Base-by-base conservation (phyloP, 2,329 filamentous ascomycete species). In the Fusarium succisae region DNA sequence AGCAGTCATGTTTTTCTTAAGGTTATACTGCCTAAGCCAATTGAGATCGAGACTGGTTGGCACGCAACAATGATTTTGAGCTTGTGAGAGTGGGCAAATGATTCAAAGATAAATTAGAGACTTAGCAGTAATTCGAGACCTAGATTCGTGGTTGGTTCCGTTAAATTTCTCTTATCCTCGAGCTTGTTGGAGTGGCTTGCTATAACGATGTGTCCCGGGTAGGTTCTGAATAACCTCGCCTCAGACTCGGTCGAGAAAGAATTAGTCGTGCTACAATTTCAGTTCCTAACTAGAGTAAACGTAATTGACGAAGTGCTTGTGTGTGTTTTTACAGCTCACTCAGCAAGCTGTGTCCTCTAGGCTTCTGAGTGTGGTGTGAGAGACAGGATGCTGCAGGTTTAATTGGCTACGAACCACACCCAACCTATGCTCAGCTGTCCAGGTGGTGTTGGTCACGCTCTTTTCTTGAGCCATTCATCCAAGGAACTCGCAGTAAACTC, bases 171-270 rank as follows among this genome's bases (percentile, higher is more conserved):
- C 11, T 3, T 5, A 17, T 15, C 7, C 11, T 13, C 10, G 22
- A 13, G 14, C 20, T 4, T 39, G 18, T 7, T 12, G 2, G 22
- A 14, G 14, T 12, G 20, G 8, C 24, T 37, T 18, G 18, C 28
- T 44, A 4, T 0, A 20, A 6, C 0, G 26, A 48, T 14, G 1
- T n/a, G 45, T 51, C 41, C 15, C 30, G 32, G 41, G 41, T 58
- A 58, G 24, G 30, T 11, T 28, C 18, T 58, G 8, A n/a, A 58
- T 50, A 50, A 1, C 41, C 15, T 58, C 30, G 9, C 1, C 2
- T 37, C 8, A 22, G 0, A 1, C 4, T 10, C 2, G 14, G 22
- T 10, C 1, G 14, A 37, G 4, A 37, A 1, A 24, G 1, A n/a
- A 28, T 11, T 15, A n/a, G n/a, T 4, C 12, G 1, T 9, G 14